Base-by-base conservation (phyloP, 2,329 filamentous ascomycete genomes). In the Coleophoma crateriformis region DNA sequence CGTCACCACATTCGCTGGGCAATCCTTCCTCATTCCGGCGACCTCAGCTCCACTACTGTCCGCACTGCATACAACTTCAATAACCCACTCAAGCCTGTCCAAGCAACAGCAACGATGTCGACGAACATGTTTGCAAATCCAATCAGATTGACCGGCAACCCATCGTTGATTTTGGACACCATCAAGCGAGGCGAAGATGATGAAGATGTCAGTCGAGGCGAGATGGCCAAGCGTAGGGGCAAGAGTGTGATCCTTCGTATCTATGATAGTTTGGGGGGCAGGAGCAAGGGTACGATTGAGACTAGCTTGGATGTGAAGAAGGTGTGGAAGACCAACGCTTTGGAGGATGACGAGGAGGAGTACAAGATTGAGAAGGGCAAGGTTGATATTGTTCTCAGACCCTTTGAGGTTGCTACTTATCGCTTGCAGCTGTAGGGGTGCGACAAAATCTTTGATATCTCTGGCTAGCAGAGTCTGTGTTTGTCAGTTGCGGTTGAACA, bases 101-200 rank as follows among this genome's bases (percentile, higher is more conserved):
- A 62, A 33, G 61, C 68, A 67, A 66, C 75, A 13, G 70, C 74
- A 57, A 66, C 66, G 7, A 68, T 72, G 1, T 68, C 71, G 2
- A 57, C 67, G 6, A 70, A 69, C 2, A 70, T 72, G 32, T 65
- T 69, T 17, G 70, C 73, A 13, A 60, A 47, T 39, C 80, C 86
- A 0, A 80, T 96, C 62, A 78, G 78, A 53, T 70, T 96, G n/a
- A 74, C 75, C 1, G 85, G 85, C 42, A 75, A 77, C 41, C 65
- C 75, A 10, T 85, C 87, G 3, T 72, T 99, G 17, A 74, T 99
- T 3, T 74, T 99, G 1, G 94, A 99, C 65, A 86, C 85, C 1
- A 78, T 99, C 67, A 99, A 99, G 77, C 85, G 94, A 50, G 94
- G 89, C n/a, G 88, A 92, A 64, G 88, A 92, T 60, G 88, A 92